phyloP scores from a whole-genome alignment of 768 basidiomycete genomes.

The Epithele typhae region DNA sequence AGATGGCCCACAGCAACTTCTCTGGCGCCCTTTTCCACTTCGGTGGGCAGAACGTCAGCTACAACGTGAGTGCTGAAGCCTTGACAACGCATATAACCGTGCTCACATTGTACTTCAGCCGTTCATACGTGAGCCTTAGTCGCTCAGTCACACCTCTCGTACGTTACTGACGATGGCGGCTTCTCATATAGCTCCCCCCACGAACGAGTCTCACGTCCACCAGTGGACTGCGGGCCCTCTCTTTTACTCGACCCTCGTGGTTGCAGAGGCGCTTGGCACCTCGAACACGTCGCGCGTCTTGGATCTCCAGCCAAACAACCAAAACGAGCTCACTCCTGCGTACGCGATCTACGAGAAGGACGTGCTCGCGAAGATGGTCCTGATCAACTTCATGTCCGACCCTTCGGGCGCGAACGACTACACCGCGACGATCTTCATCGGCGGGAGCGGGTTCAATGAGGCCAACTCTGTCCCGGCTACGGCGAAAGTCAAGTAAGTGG shows the following conservation, averaged over 20 bases:
- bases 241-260: slow-evolving; percentile 43
- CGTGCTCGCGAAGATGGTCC: slow-evolving; percentile 34
- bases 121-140: background rate
- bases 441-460: slow-evolving; percentile 21
- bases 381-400: slow-evolving; percentile 48
- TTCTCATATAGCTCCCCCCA: slow-evolving; percentile 35
- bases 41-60: slow-evolving; percentile 44
- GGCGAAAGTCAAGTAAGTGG: slow-evolving; percentile 35
- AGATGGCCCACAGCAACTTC: slow-evolving; percentile 47
- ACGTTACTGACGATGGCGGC: background rate
- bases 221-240: slow-evolving; percentile 46
- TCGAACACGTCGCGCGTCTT: slow-evolving; percentile 39
- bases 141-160: background rate
- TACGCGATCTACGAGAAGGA: slow-evolving; percentile 49
- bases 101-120: too few relatives aligned
- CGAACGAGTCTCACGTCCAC: slow-evolving; percentile 32
- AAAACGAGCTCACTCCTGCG: slow-evolving; percentile 36
- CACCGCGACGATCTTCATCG: slow-evolving; percentile 32
- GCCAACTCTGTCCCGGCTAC: slow-evolving; percentile 20
- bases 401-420: slow-evolving; percentile 35
- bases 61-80: slow-evolving; percentile 41
- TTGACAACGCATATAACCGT: slow-evolving; percentile 2
- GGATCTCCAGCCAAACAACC: slow-evolving; percentile 32
- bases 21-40: slow-evolving; percentile 44
- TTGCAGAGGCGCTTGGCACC: slow-evolving; percentile 44